Evolutionary conservation across 2,329 filamentous ascomycete genomes (phyloP).

Genomic region (Alternaria gansuensis): DNA sequence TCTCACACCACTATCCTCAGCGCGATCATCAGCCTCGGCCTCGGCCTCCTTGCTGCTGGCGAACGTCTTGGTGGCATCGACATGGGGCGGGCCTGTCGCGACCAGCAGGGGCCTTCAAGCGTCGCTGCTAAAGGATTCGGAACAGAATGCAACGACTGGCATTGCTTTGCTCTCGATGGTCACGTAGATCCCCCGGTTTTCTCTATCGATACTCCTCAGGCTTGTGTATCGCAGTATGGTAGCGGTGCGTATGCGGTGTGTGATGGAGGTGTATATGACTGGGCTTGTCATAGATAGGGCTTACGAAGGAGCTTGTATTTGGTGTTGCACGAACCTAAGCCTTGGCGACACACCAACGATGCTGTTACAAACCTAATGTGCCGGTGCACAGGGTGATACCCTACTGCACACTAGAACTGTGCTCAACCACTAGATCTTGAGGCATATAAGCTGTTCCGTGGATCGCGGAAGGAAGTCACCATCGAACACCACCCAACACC

Average conservation of each 20-base stretch:
- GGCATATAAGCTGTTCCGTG: no score
- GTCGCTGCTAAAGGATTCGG: background rate
- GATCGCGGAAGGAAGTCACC: no score
- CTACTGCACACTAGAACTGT: no score
- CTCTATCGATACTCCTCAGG: background rate
- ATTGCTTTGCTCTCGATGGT: background rate
- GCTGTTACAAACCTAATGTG: no score
- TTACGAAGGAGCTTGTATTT: no score
- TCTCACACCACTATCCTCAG: background rate
- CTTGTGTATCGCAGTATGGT: background rate
- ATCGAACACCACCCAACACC: no score
- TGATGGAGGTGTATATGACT: background rate
- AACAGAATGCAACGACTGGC: background rate
- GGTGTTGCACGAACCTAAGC: no score
- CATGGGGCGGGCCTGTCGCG: background rate
- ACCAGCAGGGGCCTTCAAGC: background rate
- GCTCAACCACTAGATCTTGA: no score
- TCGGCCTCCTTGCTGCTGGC: background rate
- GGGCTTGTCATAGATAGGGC: background rate
- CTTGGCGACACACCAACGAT: no score
- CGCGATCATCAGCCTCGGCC: background rate
- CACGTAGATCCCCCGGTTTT: background rate
- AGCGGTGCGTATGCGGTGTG: background rate
- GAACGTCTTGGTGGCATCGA: background rate
- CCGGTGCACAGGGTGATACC: no score